A percentile compares a stretch with the other conserved stretches of the same genome.
These are phyloP conservation scores for Malassezia psittaci DNA, from an alignment of 1,284 basidiomycete species.

Conservation along the genomic window DNA sequence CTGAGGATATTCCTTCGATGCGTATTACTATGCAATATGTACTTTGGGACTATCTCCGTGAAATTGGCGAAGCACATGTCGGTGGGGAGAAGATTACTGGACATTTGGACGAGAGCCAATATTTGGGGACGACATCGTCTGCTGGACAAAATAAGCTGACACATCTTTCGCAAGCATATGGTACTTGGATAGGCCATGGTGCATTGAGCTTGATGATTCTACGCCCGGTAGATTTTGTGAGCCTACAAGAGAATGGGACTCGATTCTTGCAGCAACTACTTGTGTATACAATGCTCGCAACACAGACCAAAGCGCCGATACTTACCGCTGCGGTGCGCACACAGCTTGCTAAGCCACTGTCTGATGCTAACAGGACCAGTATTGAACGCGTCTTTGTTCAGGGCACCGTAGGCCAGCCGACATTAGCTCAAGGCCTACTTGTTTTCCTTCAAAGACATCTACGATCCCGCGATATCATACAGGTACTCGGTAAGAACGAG, in stretches of 20 bases:
- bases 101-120: conserved; percentile 43
- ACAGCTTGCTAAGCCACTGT: neutral
- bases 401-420: conserved; percentile 25
- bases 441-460: conserved; percentile 25
- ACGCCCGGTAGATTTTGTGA: conserved; percentile 34
- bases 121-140: conserved; percentile 45
- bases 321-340: conserved; percentile 5
- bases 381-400: conserved; percentile 21
- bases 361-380: neutral
- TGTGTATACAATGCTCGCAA: conserved; percentile 26
- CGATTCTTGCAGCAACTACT: conserved; percentile 32
- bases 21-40: conserved; percentile 89
- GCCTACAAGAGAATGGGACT: conserved; percentile 17
- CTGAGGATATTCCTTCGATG: conserved; percentile 55
- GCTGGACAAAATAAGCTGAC: conserved; percentile 51
- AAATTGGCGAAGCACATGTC: conserved; percentile 71
- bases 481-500: conserved; percentile 11
- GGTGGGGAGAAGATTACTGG: conserved; percentile 68
- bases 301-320: conserved; percentile 16
- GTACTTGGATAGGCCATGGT: conserved; percentile 72
- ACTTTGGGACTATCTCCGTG: conserved; percentile 91
- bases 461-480: conserved; percentile 11
- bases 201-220: conserved; percentile 63
- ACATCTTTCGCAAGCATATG: conserved; percentile 67
- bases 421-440: conserved; percentile 28